phyloP scores from a whole-genome alignment of 495 filamentous ascomycete genomes.

The Saxophila tyrrhenica region DNA sequence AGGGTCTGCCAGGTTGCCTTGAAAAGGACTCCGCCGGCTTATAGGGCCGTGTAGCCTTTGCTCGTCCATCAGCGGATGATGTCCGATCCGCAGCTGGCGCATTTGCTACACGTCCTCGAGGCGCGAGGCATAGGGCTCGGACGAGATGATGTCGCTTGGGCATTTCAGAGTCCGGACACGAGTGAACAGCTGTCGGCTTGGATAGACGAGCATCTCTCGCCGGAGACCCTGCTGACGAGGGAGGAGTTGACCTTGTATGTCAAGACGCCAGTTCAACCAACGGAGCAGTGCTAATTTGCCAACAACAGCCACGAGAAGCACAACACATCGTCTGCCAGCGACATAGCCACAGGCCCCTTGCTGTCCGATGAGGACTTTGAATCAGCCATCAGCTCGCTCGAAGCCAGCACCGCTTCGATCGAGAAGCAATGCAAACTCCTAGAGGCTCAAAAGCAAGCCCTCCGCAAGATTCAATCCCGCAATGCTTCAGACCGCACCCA shows the following conservation, averaged over 20 bases:
- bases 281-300: neutral
- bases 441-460: conserved; percentile 27
- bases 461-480: conserved; percentile 21
- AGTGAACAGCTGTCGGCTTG: conserved; percentile 19
- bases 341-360: conserved; percentile 12
- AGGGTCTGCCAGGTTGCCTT: too few species aligned
- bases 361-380: conserved; percentile 24
- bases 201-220: conserved; percentile 26
- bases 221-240: conserved; percentile 23
- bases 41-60: too few species aligned
- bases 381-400: conserved; percentile 24
- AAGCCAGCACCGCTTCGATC: conserved; percentile 27
- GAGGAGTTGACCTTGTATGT: conserved; percentile 30
- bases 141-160: conserved; percentile 25
- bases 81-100: conserved; percentile 9
- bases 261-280: neutral
- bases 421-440: conserved; percentile 27
- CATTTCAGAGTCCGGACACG: conserved; percentile 24
- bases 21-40: too few species aligned
- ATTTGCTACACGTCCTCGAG: conserved; percentile 26
- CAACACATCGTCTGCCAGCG: neutral
- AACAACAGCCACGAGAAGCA: neutral
- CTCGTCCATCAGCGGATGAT: neutral
- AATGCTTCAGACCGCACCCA: conserved; percentile 7
- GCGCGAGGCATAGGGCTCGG: conserved; percentile 23